A percentile compares a stretch with the other conserved stretches of the same genome.
phyloP scores from a whole-genome alignment of 2,329 filamentous ascomycete species.

The Biscogniauxia mediterranea region DNA sequence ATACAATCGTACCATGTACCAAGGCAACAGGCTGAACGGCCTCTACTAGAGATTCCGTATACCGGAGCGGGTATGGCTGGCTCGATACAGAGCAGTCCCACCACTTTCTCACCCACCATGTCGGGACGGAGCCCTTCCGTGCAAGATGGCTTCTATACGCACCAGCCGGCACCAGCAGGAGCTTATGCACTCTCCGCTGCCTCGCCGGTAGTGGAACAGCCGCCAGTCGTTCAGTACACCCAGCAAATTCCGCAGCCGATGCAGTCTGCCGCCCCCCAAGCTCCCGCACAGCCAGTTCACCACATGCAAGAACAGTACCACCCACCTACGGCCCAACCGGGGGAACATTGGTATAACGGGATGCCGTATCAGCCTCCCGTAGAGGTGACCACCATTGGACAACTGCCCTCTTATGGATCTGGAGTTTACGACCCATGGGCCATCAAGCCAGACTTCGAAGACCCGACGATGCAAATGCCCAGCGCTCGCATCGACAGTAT shows the following conservation, averaged over 20 bases:
- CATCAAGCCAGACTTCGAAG: conserved; percentile 57
- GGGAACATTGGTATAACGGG: conserved; percentile 52
- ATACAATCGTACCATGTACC: conserved; percentile 53
- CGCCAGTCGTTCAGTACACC: conserved; percentile 41
- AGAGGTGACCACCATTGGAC: conserved; percentile 55
- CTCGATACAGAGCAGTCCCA: conserved; percentile 58
- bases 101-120: conserved; percentile 51
- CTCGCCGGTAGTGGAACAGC: conserved; percentile 46
- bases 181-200: conserved; percentile 28
- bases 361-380: conserved; percentile 55
- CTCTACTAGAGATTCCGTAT: conserved; percentile 51
- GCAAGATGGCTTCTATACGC: conserved; percentile 57
- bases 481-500: conserved; percentile 57
- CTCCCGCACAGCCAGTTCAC: conserved; percentile 26
- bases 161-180: conserved; percentile 33
- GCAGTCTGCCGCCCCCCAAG: conserved; percentile 24
- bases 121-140: conserved; percentile 53
- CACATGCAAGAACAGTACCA: conserved; percentile 38
- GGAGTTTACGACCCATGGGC: conserved; percentile 53
- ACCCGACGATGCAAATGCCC: conserved; percentile 58
- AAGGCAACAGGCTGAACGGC: conserved; percentile 47
- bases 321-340: conserved; percentile 39
- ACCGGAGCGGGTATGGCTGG: conserved; percentile 45
- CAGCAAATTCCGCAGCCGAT: conserved; percentile 42
- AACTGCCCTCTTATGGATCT: conserved; percentile 48